phyloP scores from a whole-genome alignment of 2,329 filamentous ascomycete genomes.

The Fusarium sororula region DNA sequence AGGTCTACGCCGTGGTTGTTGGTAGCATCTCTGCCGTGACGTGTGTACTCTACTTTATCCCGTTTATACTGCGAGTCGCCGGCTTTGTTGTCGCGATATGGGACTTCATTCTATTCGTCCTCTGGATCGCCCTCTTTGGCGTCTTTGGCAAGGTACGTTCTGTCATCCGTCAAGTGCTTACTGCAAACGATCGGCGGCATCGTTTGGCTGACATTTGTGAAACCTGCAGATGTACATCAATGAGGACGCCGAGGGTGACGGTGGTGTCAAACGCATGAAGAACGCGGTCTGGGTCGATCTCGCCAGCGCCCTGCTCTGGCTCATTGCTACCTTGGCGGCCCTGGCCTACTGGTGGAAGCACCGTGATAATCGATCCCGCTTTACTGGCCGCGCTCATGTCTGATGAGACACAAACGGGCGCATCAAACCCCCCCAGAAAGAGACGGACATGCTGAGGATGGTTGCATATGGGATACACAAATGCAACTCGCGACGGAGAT shows the following conservation, averaged over 20 bases:
- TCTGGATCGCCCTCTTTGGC: conserved; percentile 86
- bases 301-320: conserved; percentile 78
- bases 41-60: conserved; percentile 70
- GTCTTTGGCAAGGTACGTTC: conserved; percentile 73
- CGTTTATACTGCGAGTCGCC: conserved; percentile 65
- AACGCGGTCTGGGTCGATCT: conserved; percentile 87
- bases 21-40: conserved; percentile 73
- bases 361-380: conserved; percentile 61
- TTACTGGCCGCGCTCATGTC: conserved; percentile 68
- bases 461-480: not conserved
- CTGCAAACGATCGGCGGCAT: conserved; percentile 1
- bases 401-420: conserved; percentile 40
- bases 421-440: not conserved
- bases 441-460: not conserved
- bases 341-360: conserved; percentile 67
- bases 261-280: conserved; percentile 79
- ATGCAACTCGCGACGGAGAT: conserved; percentile 5
- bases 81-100: conserved; percentile 66
- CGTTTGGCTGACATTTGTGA: conserved; percentile 22
- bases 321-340: conserved; percentile 67
- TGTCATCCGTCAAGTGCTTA: not conserved
- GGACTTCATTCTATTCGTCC: conserved; percentile 76
- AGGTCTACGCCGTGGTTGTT: conserved; percentile 78
- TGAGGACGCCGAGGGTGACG: conserved; percentile 70
- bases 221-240: conserved; percentile 71